Conservation (phyloP, 306 rosid genomes). For the Betula pendula region DNA sequence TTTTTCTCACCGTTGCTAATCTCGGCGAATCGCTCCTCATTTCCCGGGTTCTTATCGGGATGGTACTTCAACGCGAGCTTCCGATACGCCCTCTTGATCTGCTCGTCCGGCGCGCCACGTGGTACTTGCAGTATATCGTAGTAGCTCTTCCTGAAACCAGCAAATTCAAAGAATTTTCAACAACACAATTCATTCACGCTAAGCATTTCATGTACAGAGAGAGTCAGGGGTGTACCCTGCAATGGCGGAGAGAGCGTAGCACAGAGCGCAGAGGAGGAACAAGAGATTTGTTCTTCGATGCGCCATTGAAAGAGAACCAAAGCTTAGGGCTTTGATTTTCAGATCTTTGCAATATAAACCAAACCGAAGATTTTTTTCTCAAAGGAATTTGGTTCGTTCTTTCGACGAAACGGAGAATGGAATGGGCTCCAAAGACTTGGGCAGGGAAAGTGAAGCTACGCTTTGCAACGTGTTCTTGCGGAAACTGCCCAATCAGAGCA, state of each 20-base stretch:
- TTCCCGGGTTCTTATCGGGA: conserved; percentile 95
- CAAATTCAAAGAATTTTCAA: neutral
- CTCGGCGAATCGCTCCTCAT: conserved; percentile 88
- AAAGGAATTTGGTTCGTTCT: conserved; percentile 45
- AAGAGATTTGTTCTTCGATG: conserved; percentile 51
- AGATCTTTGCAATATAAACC: conserved; percentile 24
- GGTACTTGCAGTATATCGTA: conserved; percentile 84
- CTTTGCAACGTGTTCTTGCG: conserved; percentile 63
- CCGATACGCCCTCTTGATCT: conserved; percentile 93
- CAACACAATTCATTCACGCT: neutral
- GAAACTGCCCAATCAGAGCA: conserved; percentile 54
- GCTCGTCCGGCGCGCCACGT: conserved; percentile 85
- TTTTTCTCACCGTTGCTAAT: conserved; percentile 66
- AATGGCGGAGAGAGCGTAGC: conserved; percentile 61
- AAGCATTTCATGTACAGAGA: neutral
- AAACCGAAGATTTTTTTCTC: conserved; percentile 47
- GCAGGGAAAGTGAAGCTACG: conserved; percentile 12
- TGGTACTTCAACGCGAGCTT: conserved; percentile 95
- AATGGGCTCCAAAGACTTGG: conserved; percentile 28
- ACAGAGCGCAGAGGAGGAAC: conserved; percentile 57
- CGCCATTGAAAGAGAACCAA: conserved; percentile 51
- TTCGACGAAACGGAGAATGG: conserved; percentile 1
- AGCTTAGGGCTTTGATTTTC: conserved; percentile 22
- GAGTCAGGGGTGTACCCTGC: conserved; percentile 52
- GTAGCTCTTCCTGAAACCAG: conserved; percentile 65